These are phyloP conservation scores for Monosporascus ibericus DNA, from an alignment of 2,329 filamentous ascomycete genomes.

Conservation along the genomic window DNA sequence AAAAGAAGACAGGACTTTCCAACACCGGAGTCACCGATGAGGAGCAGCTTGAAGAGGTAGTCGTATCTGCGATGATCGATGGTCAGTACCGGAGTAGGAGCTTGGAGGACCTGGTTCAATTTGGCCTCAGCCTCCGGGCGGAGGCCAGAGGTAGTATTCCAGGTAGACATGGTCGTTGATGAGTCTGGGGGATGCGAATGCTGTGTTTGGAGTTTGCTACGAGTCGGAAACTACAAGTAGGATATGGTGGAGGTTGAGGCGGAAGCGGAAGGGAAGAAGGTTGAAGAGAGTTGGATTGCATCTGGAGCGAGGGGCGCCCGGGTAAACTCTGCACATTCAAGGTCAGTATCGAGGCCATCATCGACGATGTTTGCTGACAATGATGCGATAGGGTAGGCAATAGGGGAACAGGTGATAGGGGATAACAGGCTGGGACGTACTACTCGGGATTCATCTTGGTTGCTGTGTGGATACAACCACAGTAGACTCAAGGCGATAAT, in stretches of 20 bases:
- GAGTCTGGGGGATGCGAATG: background rate
- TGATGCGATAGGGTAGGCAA: slow-evolving; percentile 12
- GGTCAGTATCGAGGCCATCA: slow-evolving; percentile 1
- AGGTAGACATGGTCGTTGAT: background rate
- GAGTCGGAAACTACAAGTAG: background rate
- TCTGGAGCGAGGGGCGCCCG: slow-evolving; percentile 1
- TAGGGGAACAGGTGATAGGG: slow-evolving; percentile 2
- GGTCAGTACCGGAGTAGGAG: slow-evolving; percentile 17
- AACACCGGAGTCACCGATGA: slow-evolving; percentile 99
- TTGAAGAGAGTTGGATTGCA: slow-evolving; percentile 3
- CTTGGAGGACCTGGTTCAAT: slow-evolving; percentile 13
- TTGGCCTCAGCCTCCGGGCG: slow-evolving; percentile 15
- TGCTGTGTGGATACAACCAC: slow-evolving; percentile 18
- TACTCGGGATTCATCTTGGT: slow-evolving; percentile 86
- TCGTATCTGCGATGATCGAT: slow-evolving; percentile 71
- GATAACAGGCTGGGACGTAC: slow-evolving; percentile 49
- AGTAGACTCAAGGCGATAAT: too few species aligned
- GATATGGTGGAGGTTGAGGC: background rate
- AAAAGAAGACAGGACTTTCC: slow-evolving; percentile 98
- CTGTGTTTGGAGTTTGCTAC: background rate
- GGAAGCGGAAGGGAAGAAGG: slow-evolving; percentile 1
- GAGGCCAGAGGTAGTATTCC: slow-evolving; percentile 5
- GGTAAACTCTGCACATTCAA: background rate
- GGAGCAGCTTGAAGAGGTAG: slow-evolving; percentile 99
- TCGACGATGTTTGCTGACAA: background rate